phyloP scores from a whole-genome alignment of 495 filamentous ascomycete genomes.

The Cudoniella acicularis region DNA sequence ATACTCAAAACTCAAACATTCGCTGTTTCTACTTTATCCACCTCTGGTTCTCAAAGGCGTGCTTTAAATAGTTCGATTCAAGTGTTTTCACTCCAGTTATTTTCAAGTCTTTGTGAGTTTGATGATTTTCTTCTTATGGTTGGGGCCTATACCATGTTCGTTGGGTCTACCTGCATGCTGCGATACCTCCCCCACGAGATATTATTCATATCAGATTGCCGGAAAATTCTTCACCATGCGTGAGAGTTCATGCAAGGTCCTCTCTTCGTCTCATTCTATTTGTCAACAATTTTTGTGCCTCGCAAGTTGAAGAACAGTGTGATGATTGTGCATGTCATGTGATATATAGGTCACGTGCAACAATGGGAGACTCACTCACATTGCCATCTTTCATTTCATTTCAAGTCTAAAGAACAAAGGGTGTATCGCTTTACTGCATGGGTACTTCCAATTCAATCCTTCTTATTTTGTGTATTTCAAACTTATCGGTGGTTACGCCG shows the following conservation, averaged over 20 bases:
- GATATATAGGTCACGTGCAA: too few relatives aligned
- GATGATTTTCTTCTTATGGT: background rate
- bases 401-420: too few relatives aligned
- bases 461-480: too few relatives aligned
- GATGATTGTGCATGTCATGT: too few relatives aligned
- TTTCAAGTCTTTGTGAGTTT: background rate
- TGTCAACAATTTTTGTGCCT: background rate
- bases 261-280: background rate
- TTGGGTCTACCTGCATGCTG: background rate
- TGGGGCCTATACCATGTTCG: background rate
- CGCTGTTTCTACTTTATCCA: background rate
- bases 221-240: background rate
- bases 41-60: background rate
- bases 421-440: too few relatives aligned
- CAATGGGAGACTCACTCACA: too few relatives aligned
- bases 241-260: background rate
- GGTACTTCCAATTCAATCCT: too few relatives aligned
- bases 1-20: background rate
- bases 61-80: background rate
- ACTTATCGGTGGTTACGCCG: too few relatives aligned
- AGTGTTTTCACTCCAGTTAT: background rate
- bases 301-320: too few relatives aligned
- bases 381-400: too few relatives aligned
- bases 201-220: background rate
- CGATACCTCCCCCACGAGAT: background rate